Evolutionary conservation across 345 rosid species (phyloP).

Genomic region (Sisymbrium altissimum): DNA sequence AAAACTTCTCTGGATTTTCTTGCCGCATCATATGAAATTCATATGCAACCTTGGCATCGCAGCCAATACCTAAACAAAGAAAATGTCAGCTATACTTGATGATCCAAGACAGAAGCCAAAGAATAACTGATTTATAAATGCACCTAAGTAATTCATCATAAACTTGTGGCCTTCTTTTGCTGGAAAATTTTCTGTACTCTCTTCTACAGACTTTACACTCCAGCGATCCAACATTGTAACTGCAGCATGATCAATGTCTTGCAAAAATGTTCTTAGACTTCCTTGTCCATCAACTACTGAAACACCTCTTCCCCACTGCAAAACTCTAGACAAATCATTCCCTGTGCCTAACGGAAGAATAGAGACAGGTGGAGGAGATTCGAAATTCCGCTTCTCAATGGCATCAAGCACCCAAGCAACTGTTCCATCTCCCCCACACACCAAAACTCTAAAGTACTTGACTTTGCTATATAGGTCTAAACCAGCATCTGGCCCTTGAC

Average conservation of each 20-base stretch:
- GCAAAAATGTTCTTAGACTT: slow-evolving; percentile 59
- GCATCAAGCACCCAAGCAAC: slow-evolving; percentile 83
- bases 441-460: slow-evolving; percentile 68
- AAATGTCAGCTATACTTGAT: slow-evolving; percentile 22
- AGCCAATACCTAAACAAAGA: slow-evolving; percentile 62
- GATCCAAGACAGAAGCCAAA: slow-evolving; percentile 6
- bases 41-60: slow-evolving; percentile 89
- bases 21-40: slow-evolving; percentile 74
- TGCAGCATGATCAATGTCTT: slow-evolving; percentile 74
- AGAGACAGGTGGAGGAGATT: slow-evolving; percentile 82
- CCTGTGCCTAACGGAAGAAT: slow-evolving; percentile 89
- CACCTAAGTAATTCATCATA: slow-evolving; percentile 90
- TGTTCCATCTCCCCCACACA: slow-evolving; percentile 89
- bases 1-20: slow-evolving; percentile 81
- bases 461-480: slow-evolving; percentile 58
- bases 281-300: slow-evolving; percentile 63
- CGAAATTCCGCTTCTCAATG: slow-evolving; percentile 66
- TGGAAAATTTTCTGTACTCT: slow-evolving; percentile 34
- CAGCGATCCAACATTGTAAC: slow-evolving; percentile 84
- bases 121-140: background rate
- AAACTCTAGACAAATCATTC: slow-evolving; percentile 76
- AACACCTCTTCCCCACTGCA: slow-evolving; percentile 84
- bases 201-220: slow-evolving; percentile 59
- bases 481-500: slow-evolving; percentile 77
- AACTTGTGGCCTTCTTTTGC: slow-evolving; percentile 49